Evolutionary conservation across 1,284 basidiomycete species (phyloP).

Genomic region (Moniliophthora roreri): DNA sequence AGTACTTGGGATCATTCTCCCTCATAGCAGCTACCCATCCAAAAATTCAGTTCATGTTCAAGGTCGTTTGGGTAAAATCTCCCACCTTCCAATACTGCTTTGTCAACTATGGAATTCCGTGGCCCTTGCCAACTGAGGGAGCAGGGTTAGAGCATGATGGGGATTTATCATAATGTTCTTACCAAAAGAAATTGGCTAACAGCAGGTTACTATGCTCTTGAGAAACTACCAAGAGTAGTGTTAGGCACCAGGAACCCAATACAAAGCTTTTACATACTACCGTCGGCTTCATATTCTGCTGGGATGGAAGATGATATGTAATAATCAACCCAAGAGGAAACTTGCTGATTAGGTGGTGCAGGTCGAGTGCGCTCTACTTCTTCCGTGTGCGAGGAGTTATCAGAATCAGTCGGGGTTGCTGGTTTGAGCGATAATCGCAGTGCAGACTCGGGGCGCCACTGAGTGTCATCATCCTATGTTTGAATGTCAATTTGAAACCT

Average conservation of each 20-base stretch:
- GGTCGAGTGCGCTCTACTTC: neutral
- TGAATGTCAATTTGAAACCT: neutral
- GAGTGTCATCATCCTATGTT: neutral
- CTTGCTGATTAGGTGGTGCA: neutral
- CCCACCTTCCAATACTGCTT: constrained; percentile 14
- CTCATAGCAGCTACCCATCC: constrained; percentile 9
- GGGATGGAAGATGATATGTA: constrained; percentile 7
- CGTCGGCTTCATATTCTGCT: constrained; percentile 5
- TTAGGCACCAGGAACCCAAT: neutral
- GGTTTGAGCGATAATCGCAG: constrained; percentile 14
- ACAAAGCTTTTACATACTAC: constrained; percentile 5
- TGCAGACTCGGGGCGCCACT: constrained; percentile 13
- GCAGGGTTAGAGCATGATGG: neutral
- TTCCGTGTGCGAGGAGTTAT: constrained; percentile 1
- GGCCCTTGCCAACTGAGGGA: constrained; percentile 16
- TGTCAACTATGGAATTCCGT: constrained; percentile 13
- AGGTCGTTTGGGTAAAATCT: neutral
- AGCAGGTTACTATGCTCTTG: constrained; percentile 8
- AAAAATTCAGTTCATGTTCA: neutral
- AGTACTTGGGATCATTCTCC: constrained; percentile 13
- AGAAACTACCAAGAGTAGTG: constrained; percentile 3
- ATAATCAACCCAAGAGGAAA: constrained; percentile 13
- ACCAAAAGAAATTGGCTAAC: constrained; percentile 17
- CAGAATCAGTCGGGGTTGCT: constrained; percentile 12
- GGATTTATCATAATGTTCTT: neutral